Percentiles rank a stretch among this genome's conserved stretches.
These are phyloP conservation scores for Podospora pseudoanserina DNA, from an alignment of 495 filamentous ascomycete species.

Conservation along the genomic window DNA sequence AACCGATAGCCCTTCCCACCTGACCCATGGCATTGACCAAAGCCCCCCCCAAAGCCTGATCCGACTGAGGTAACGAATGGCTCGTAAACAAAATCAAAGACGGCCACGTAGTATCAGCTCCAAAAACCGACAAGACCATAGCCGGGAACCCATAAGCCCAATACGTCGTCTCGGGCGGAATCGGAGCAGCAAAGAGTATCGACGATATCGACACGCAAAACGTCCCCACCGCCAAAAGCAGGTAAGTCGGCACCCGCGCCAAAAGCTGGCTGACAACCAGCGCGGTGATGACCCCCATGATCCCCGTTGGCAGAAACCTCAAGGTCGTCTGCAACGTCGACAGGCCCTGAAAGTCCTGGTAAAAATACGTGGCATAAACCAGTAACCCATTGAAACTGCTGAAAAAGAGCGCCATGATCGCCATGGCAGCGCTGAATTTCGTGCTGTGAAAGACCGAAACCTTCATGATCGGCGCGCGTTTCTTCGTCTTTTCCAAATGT, in stretches of 20 bases:
- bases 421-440: conserved; percentile 55
- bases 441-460: conserved; percentile 52
- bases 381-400: conserved; percentile 56
- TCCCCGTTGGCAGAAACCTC: conserved; percentile 59
- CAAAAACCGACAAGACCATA: conserved; percentile 56
- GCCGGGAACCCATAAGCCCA: conserved; percentile 59
- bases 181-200: conserved; percentile 55
- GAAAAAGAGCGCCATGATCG: conserved; percentile 59
- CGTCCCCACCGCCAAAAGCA: conserved; percentile 53
- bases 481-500: conserved; percentile 46
- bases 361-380: conserved; percentile 60
- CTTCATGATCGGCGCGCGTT: conserved; percentile 54
- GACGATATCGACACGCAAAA: conserved; percentile 45
- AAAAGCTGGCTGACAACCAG: conserved; percentile 54
- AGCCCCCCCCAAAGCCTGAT: conserved; percentile 59
- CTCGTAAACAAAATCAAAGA: conserved; percentile 58
- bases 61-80: conserved; percentile 52
- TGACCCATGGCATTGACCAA: conserved; percentile 59
- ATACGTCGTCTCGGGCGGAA: conserved; percentile 51
- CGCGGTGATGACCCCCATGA: conserved; percentile 47
- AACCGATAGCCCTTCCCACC: conserved; percentile 53
- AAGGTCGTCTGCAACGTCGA: conserved; percentile 54
- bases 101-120: conserved; percentile 58
- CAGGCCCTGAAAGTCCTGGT: conserved; percentile 56
- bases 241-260: conserved; percentile 47